A percentile compares a stretch with the other conserved stretches of the same genome.
phyloP scores from a whole-genome alignment of 768 basidiomycete genomes.

The Austroboletus eburneus region DNA sequence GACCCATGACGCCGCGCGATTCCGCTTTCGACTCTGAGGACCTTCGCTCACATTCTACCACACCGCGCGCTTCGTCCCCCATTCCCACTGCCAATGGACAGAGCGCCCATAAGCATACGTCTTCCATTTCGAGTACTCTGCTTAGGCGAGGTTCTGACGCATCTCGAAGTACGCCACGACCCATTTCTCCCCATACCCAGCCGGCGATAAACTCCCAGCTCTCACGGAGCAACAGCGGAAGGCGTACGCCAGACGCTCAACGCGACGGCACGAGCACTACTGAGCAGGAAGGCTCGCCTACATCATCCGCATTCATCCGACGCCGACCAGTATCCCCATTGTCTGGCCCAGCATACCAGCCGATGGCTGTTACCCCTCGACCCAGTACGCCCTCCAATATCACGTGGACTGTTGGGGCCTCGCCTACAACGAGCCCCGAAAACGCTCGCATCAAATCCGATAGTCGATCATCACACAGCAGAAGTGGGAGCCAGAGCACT shows the following conservation, averaged over 20 bases:
- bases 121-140: constrained; percentile 36
- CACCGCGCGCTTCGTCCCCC: constrained; percentile 76
- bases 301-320: constrained; percentile 51
- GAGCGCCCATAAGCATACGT: constrained; percentile 33
- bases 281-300: constrained; percentile 41
- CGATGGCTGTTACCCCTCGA: constrained; percentile 50
- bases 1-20: constrained; percentile 88
- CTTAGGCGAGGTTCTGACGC: constrained; percentile 55
- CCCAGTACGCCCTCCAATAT: constrained; percentile 69
- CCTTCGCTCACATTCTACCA: constrained; percentile 62
- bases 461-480: constrained; percentile 39
- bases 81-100: constrained; percentile 35
- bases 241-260: constrained; percentile 57
- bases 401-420: constrained; percentile 54
- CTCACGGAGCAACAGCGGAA: constrained; percentile 59
- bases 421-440: constrained; percentile 30
- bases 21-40: constrained; percentile 62
- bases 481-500: constrained; percentile 57
- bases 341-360: constrained; percentile 55
- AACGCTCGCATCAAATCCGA: constrained; percentile 29
- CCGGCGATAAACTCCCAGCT: constrained; percentile 43
- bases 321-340: constrained; percentile 74
- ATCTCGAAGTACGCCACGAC: constrained; percentile 45
- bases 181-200: constrained; percentile 43
- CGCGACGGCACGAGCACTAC: constrained; percentile 34